Conservation (phyloP, 1,139 yeast species). For the Geotrichum cucujoidarum region DNA sequence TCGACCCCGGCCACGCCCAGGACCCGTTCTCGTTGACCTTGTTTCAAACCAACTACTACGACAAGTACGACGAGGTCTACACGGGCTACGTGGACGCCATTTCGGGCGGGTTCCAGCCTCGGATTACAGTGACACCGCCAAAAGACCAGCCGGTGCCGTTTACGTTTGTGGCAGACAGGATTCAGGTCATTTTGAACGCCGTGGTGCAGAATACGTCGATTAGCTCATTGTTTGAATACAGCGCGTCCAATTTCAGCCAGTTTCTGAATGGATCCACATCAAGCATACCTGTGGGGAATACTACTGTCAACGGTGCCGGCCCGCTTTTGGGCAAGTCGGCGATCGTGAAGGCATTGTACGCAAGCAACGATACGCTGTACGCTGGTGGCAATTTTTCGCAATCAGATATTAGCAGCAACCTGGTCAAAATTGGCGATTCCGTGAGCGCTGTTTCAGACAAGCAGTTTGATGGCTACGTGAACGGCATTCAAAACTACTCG, state of each 20-base stretch:
- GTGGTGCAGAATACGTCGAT: conserved; percentile 42
- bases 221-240: conserved; percentile 80
- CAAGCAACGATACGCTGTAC: conserved; percentile 33
- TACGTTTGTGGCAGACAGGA: conserved; percentile 66
- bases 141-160: conserved; percentile 41
- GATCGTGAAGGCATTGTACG: conserved; percentile 13
- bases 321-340: conserved; percentile 28
- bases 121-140: conserved; percentile 40
- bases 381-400: conserved; percentile 52
- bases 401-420: conserved; percentile 23
- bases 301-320: conserved; percentile 64
- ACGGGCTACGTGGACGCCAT: conserved; percentile 62
- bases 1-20: conserved; percentile 43
- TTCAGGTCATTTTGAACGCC: conserved; percentile 50
- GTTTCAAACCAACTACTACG: conserved; percentile 73
- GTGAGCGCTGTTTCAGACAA: conserved; percentile 31
- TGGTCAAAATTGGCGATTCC: conserved; percentile 34
- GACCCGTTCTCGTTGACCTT: conserved; percentile 45
- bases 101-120: conserved; percentile 43
- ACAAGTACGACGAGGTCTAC: conserved; percentile 75
- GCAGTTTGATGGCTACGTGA: conserved; percentile 42
- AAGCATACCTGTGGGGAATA: conserved; percentile 54
- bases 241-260: conserved; percentile 59
- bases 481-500: conserved; percentile 29
- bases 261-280: conserved; percentile 36